Evolutionary conservation across 1,284 basidiomycete genomes (phyloP).

Genomic region (Sphagnurus paluster): DNA sequence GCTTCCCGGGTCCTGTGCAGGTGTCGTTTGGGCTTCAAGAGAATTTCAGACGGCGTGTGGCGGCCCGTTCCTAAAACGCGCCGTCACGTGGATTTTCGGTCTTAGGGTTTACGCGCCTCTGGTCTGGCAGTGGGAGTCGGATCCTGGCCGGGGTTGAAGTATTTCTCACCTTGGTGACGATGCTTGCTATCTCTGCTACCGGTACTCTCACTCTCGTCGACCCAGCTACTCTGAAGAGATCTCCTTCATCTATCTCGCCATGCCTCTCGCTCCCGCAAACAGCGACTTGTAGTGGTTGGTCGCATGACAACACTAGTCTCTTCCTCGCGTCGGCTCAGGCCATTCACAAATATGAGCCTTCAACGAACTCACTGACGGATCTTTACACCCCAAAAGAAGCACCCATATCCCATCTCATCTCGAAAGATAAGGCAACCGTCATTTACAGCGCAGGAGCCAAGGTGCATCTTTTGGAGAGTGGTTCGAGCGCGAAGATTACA

Average conservation of each 20-base stretch:
- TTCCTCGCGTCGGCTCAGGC: conserved; percentile 47
- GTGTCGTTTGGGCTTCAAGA: too few species aligned
- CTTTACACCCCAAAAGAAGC: conserved; percentile 33
- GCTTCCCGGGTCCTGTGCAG: too few species aligned
- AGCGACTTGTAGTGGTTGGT: conserved; percentile 52
- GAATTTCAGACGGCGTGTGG: too few species aligned
- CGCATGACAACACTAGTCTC: conserved; percentile 50
- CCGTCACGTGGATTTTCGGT: conserved; percentile 17
- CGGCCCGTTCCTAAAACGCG: too few species aligned
- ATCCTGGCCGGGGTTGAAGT: too few species aligned
- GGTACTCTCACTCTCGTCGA: conserved; percentile 48
- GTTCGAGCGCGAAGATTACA: conserved; percentile 46
- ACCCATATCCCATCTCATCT: conserved; percentile 40
- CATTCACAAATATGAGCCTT: conserved; percentile 54
- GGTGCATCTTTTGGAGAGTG: conserved; percentile 63
- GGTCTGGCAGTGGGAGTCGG: too few species aligned
- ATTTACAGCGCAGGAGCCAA: conserved; percentile 49
- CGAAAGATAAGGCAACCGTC: conserved; percentile 47
- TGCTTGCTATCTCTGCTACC: conserved; percentile 49
- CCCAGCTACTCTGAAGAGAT: conserved; percentile 42
- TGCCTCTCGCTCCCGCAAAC: conserved; percentile 38
- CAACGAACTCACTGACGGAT: conserved; percentile 41
- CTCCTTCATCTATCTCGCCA: conserved; percentile 38
- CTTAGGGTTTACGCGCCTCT: conserved; percentile 17
- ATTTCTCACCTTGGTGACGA: conserved; percentile 22